Conservation (phyloP, 2,329 filamentous ascomycete genomes). For the Celoporthe dispersa region DNA sequence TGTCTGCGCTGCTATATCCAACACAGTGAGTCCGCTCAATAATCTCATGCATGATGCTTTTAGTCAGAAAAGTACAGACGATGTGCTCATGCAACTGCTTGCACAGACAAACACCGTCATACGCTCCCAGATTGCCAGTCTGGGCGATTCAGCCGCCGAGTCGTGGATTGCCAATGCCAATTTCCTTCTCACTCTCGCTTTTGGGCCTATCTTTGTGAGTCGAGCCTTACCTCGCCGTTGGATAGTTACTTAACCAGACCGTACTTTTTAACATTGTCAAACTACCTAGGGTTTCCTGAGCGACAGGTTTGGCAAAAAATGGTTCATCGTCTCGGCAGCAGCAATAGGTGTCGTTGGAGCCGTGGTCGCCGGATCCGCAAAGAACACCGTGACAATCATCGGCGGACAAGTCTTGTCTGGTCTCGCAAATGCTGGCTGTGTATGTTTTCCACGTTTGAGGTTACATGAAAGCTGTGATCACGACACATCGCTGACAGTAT, state of each 20-base stretch:
- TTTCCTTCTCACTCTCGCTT: constrained; percentile 24
- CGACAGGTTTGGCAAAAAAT: constrained; percentile 23
- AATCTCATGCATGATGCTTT: neutral
- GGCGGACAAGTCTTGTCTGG: constrained; percentile 21
- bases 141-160: constrained; percentile 13
- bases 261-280: neutral
- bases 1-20: constrained; percentile 24
- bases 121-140: constrained; percentile 16
- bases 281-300: constrained; percentile 12
- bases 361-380: constrained; percentile 20
- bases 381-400: constrained; percentile 16
- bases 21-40: constrained; percentile 9
- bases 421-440: constrained; percentile 27
- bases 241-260: neutral
- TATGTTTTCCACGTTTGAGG: neutral
- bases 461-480: no score
- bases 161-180: constrained; percentile 25
- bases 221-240: neutral
- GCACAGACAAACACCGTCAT: constrained; percentile 22
- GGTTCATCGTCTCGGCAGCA: constrained; percentile 21
- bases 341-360: constrained; percentile 19
- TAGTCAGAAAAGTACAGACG: neutral
- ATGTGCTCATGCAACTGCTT: neutral
- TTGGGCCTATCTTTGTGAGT: constrained; percentile 21
- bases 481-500: neutral